Evolutionary conservation across 2,329 filamentous ascomycete species (phyloP), one percentile per base, ranked within the genome.

Genomic region (Hypomyces rosellus): DNA sequence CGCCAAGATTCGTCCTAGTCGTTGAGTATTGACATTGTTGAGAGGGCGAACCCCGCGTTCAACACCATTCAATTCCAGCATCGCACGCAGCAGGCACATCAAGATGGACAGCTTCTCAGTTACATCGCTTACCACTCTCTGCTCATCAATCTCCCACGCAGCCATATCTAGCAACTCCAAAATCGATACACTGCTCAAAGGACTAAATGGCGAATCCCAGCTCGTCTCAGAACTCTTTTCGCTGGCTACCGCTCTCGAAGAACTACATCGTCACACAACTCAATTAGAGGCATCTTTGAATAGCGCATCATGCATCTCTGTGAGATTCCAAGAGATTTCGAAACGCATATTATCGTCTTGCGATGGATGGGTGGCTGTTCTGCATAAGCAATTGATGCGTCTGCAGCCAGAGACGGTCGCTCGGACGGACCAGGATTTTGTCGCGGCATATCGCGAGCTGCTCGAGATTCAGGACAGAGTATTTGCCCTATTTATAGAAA

Each of bases 21-120:
- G 8, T 30, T 30, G 25, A 30, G 9, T 8, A 8, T 30, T 8
- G 6, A 30, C 6, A 20, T 5, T 2, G 4, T 8, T 30, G 25
- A 30, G 25, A 20, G 3, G 3, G 20, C 5, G 20, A 20, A 30
- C 25, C 25, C 25, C 25, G 25, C 25, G 25, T 8, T 30, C 8
- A 8, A 2, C 9, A 7, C 25, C 25, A 30, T 30, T 30, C 6
- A 30, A 30, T 30, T 30, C 25, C 4, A 30, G 4, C 4, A 30
- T 43, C 48, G 34, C 42, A 18, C 18, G 12, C 5, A 16, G 30
- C 25, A 15, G 34, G 15, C n/a, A 20, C 3, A 3, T 34, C 16
- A 52, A 33, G 34, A 68, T 67, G 67, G 61, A 67, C 48, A 60
- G 64, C 45, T 69, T 67, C 58, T 67, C 67, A 11, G 59, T 64